A percentile compares a stretch with the other conserved stretches of the same genome.
Evolutionary conservation across 805 yeast species (phyloP).

Genomic region (Tetrapisispora taiwanensis): DNA sequence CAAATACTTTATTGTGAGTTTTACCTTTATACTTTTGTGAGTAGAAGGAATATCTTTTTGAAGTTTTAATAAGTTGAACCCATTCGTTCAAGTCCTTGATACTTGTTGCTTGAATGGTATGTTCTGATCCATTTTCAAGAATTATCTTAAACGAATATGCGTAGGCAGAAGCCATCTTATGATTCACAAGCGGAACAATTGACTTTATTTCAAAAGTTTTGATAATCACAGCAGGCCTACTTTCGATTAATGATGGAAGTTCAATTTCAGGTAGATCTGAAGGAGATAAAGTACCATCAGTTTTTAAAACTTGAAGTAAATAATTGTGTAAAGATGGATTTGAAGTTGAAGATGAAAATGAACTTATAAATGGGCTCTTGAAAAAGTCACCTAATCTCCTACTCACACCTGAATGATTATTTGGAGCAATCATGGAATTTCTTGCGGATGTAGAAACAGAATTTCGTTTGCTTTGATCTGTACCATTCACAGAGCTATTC

Average conservation of each 20-base stretch:
- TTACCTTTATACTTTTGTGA: slow-evolving; percentile 33
- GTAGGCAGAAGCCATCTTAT: slow-evolving; percentile 15
- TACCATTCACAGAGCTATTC: background rate
- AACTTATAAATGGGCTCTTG: slow-evolving; percentile 52
- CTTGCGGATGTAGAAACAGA: slow-evolving; percentile 17
- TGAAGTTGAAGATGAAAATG: slow-evolving; percentile 25
- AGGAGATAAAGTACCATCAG: slow-evolving; percentile 33
- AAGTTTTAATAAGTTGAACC: slow-evolving; percentile 40
- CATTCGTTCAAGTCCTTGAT: slow-evolving; percentile 63
- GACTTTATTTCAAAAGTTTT: slow-evolving; percentile 35
- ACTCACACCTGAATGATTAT: slow-evolving; percentile 24
- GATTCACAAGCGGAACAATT: slow-evolving; percentile 31
- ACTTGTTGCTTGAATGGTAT: slow-evolving; percentile 54
- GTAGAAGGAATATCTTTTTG: slow-evolving; percentile 35
- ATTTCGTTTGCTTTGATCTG: slow-evolving; percentile 16
- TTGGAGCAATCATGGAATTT: slow-evolving; percentile 12
- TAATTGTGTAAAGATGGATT: slow-evolving; percentile 19
- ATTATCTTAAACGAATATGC: slow-evolving; percentile 32
- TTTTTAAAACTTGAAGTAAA: slow-evolving; percentile 29
- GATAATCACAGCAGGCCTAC: slow-evolving; percentile 42
- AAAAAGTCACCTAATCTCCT: slow-evolving; percentile 50
- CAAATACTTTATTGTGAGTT: slow-evolving; percentile 55
- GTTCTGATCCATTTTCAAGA: slow-evolving; percentile 41
- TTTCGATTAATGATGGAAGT: slow-evolving; percentile 30
- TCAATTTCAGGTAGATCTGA: slow-evolving; percentile 51